Percentiles rank a stretch among this genome's conserved stretches.
phyloP scores from a whole-genome alignment of 768 basidiomycete genomes.

The Suillus subluteus region DNA sequence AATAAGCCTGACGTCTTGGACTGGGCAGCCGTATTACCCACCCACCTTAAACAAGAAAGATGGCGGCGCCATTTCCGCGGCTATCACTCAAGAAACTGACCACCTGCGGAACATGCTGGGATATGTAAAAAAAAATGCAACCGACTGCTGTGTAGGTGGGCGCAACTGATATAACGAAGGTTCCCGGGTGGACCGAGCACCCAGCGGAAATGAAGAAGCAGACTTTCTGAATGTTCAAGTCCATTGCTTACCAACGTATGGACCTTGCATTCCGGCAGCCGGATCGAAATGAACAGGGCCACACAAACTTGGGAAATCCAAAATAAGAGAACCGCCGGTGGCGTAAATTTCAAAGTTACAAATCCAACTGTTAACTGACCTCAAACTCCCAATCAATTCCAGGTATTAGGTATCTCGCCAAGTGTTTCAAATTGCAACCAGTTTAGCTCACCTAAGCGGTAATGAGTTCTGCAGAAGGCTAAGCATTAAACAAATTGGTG shows the following conservation, averaged over 20 bases:
- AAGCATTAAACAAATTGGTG: constrained; percentile 1
- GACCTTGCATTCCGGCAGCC: neutral
- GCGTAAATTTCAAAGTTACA: constrained; percentile 2
- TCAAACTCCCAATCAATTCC: neutral
- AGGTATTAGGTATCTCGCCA: neutral
- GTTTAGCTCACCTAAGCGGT: constrained; percentile 6
- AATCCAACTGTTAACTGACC: neutral
- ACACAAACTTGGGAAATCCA: constrained; percentile 6
- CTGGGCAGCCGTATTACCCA: constrained; percentile 1
- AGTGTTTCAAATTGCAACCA: neutral
- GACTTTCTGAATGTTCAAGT: neutral
- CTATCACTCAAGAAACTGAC: neutral
- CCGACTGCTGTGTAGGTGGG: neutral
- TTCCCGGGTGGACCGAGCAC: neutral
- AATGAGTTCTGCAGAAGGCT: constrained; percentile 1
- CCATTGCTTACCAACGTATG: neutral
- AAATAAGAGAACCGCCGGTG: neutral
- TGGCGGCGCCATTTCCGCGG: neutral
- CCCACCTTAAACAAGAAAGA: neutral
- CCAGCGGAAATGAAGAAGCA: constrained; percentile 3
- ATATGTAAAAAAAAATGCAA: constrained; percentile 1
- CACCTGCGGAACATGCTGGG: neutral
- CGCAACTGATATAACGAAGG: neutral
- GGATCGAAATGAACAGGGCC: neutral
- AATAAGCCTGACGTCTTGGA: neutral